Base-by-base conservation (phyloP, 805 yeast genomes). In the Kazachstania africana region DNA sequence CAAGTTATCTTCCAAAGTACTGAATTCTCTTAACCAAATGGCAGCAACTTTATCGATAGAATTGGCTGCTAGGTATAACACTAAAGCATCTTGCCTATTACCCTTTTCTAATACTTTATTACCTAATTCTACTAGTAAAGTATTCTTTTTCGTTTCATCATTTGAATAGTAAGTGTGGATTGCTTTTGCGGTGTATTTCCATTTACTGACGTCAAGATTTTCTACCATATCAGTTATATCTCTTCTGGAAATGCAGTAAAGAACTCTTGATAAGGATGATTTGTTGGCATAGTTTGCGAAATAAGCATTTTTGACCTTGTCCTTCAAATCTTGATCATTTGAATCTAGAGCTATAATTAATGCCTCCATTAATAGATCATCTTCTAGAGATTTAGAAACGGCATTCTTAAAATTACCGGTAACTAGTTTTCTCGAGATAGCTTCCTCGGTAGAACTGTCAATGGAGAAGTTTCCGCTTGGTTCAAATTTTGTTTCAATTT, bases 1-100 rank as follows among this genome's bases (percentile, higher is more conserved):
- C 24, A 62, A 53, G 24, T 62, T 54, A 8, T 60, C 56, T 40
- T 72, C 77, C 18, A 60, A 48, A 1, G 62, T 48, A 29, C 66
- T 58, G 47, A 79, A 61, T 55, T 91, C 98, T 17, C 72, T 63
- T 32, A 82, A 67, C 99, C 99, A 91, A 40, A 91, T 70, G 9
- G 63, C 55, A 4, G 94, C 72, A 28, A 84, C 76, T 48, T 77
- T 80, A 39, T 79, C 93, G 32, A 85, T 63, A 4, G 91, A 76
- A 27, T 75, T 70, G 19, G 95, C 95, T 14, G 84, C 80, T 41
- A 84, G 63, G 53, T 77, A 91, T 40, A 85, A 75, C 21, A 71
- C 55, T 28, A 88, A 62, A 2, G 98, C 94, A 50, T 75, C 69
- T 45, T 75, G 72, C 53, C 96, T 72, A 33, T 69, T 58, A 15